A percentile compares a stretch with the other conserved stretches of the same genome.
Evolutionary conservation across 108 stramenopile genomes (phyloP).

Genomic region (Pinguiococcus pyrenoidosus): DNA sequence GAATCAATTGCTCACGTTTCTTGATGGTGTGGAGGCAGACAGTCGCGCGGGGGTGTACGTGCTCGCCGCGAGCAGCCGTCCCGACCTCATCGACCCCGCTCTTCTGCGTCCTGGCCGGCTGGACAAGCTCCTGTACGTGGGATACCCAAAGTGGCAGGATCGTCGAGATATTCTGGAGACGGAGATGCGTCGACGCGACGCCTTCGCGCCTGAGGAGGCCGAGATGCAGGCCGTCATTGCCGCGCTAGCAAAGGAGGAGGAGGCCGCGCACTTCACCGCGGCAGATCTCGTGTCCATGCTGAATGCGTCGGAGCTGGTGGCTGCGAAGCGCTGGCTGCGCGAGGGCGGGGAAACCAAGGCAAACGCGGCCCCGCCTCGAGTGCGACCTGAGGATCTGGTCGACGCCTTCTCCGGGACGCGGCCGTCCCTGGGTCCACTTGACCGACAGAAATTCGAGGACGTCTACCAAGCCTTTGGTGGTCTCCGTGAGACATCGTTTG

Average conservation of each 20-base stretch:
- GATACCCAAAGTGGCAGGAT: conserved; percentile 51
- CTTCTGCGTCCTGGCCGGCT: conserved; percentile 80
- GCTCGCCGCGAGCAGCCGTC: conserved; percentile 76
- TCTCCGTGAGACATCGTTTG: too few species aligned
- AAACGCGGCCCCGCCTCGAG: too few species aligned
- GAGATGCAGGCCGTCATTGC: conserved; percentile 11
- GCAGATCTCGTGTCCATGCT: conserved; percentile 14
- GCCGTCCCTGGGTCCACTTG: too few species aligned
- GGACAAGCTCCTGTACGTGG: conserved; percentile 74
- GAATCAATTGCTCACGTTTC: conserved; percentile 88
- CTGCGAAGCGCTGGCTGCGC: too few species aligned
- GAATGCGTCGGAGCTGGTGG: conserved; percentile 4
- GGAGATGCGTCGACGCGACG: conserved; percentile 5
- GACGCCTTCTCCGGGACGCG: too few species aligned
- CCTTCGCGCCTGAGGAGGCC: conserved; percentile 45
- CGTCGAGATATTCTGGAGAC: conserved; percentile 56
- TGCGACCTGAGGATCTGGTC: too few species aligned
- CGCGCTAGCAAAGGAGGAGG: not conserved
- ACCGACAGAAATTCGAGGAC: too few species aligned
- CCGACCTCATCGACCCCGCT: conserved; percentile 86
- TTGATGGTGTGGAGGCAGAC: conserved; percentile 93
- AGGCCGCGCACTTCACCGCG: conserved; percentile 5
- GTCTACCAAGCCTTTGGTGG: too few species aligned
- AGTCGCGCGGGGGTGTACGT: conserved; percentile 58
- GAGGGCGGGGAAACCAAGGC: too few species aligned